Base-by-base conservation (phyloP, 2,329 filamentous ascomycete species). In the Amauroascus niger region DNA sequence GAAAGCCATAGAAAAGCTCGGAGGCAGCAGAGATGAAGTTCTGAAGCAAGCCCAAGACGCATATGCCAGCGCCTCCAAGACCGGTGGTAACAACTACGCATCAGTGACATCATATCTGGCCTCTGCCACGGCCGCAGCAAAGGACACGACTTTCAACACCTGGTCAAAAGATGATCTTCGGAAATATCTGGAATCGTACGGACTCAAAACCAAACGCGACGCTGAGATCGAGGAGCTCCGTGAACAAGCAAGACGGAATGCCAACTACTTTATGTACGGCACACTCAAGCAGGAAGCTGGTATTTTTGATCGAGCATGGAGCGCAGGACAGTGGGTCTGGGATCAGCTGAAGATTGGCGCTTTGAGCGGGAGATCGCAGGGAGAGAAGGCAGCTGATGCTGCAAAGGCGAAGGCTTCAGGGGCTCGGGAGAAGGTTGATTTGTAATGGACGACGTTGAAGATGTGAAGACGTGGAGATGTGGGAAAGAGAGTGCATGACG, bases 161-260 rank as follows among this genome's bases (percentile, higher is more conserved):
- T 91, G 87, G 87, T 85, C 76, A 22, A 73, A 77, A 48, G 78
- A 75, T 39, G 85, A 91, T 24, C 74, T 93, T 57, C 90, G 91
- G 75, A 73, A 79, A 1, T 91, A 90, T 64, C 79, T 91, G 6
- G 87, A 91, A 65, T 85, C 81, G 57, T 91, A 88, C 59, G 87
- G 87, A 35, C 73, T 91, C 39, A 76, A 78, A 52, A 73, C 79
- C 39, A 84, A 83, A 41, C 84, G 88, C 66, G 83, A 83, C 5
- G 82, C 81, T 16, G 84, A 74, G 54, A 62, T 82, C 53, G 84
- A 90, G 56, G 78, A 88, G 64, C 75, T 91, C 18, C 80, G 81
- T 57, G 84, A 85, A 7, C 75, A 81, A 55, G 87, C 84, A 14
- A 82, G 85, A 60, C 83, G 83, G 67, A 84, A 89, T 62, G 78